Evolutionary conservation across 2,329 filamentous ascomycete species (phyloP).

Genomic region (Cadophora malorum): DNA sequence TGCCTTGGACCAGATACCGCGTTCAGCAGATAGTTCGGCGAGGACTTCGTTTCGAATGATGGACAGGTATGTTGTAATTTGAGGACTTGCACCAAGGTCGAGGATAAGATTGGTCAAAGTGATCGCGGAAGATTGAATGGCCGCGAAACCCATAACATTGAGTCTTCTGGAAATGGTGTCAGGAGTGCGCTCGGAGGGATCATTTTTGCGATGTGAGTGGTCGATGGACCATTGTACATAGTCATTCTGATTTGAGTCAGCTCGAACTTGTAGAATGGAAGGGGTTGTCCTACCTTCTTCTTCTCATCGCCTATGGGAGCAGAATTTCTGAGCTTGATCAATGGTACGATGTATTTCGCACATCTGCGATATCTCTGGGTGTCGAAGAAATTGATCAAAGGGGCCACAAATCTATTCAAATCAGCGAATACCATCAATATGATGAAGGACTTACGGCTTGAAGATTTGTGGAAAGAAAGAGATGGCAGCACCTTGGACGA

Average conservation of each 20-base stretch:
- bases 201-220: constrained; percentile 47
- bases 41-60: constrained; percentile 49
- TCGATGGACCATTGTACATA: constrained; percentile 51
- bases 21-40: constrained; percentile 41
- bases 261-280: neutral
- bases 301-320: constrained; percentile 32
- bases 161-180: constrained; percentile 43
- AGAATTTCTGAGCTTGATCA: constrained; percentile 45
- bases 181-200: constrained; percentile 46
- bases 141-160: constrained; percentile 38
- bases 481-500: constrained; percentile 46
- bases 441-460: constrained; percentile 43
- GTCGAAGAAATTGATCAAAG: constrained; percentile 33
- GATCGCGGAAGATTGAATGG: constrained; percentile 49
- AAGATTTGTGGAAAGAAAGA: constrained; percentile 45
- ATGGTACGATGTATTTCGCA: constrained; percentile 45
- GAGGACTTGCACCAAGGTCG: constrained; percentile 48
- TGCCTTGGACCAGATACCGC: constrained; percentile 50
- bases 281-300: constrained; percentile 32
- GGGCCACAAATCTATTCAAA: constrained; percentile 37
- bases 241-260: constrained; percentile 44
- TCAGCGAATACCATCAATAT: constrained; percentile 29
- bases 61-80: constrained; percentile 48
- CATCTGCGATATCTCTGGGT: constrained; percentile 40
- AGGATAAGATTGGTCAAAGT: constrained; percentile 50